A percentile compares a stretch with the other conserved stretches of the same genome.
These are phyloP conservation scores for Sabuloglossum arenarium DNA, from an alignment of 495 filamentous ascomycete genomes.

Conservation along the genomic window DNA sequence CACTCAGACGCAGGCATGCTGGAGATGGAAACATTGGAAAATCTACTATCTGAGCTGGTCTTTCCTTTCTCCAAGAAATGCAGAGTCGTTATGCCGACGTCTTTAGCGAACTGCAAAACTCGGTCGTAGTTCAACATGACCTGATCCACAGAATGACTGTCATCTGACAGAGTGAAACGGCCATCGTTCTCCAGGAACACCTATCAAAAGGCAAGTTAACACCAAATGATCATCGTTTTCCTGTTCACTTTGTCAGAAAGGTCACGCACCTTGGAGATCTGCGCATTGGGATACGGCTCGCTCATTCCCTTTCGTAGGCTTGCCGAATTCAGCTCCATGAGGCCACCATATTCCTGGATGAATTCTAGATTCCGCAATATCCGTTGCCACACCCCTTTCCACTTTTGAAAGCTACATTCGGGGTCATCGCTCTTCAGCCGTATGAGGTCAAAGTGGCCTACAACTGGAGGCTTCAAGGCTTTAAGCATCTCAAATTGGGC, in stretches of 20 bases:
- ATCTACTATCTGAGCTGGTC: constrained; percentile 1
- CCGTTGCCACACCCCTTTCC: constrained; percentile 46
- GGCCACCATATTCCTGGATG: constrained; percentile 49
- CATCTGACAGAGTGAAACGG: constrained; percentile 6
- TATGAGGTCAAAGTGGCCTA: constrained; percentile 90
- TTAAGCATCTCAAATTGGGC: constrained; percentile 61
- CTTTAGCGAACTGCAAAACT: background rate
- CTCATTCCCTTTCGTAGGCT: constrained; percentile 73
- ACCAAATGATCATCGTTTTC: background rate
- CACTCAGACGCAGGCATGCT: background rate
- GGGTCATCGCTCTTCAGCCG: constrained; percentile 53
- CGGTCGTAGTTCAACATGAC: constrained; percentile 6
- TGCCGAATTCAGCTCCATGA: constrained; percentile 75
- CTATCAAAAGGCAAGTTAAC: constrained; percentile 1
- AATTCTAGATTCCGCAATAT: constrained; percentile 52
- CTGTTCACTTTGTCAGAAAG: background rate
- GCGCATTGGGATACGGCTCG: constrained; percentile 69
- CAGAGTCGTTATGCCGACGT: constrained; percentile 3
- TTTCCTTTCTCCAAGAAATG: constrained; percentile 4
- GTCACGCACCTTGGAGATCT: constrained; percentile 51
- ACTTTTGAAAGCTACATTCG: constrained; percentile 30
- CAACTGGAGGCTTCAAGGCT: constrained; percentile 50
- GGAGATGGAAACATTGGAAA: background rate
- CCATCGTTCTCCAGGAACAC: constrained; percentile 3
- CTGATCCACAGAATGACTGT: constrained; percentile 6